Evolutionary conservation across 495 filamentous ascomycete species (phyloP).

Genomic region (Cercophora sp.): DNA sequence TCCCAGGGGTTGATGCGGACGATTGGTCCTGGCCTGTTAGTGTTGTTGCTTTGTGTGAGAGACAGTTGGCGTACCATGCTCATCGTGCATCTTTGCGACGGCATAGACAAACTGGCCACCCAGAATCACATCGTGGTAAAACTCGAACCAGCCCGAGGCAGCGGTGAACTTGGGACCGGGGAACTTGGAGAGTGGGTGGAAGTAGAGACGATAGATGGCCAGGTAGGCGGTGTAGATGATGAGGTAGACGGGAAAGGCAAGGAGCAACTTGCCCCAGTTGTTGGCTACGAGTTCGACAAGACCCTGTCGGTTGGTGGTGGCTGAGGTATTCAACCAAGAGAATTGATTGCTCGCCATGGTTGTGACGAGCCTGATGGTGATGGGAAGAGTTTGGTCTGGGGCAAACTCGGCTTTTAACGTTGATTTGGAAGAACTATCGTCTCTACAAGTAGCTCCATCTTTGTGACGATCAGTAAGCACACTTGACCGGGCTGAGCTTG

Average conservation of each 20-base stretch:
- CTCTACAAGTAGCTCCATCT: too few relatives aligned
- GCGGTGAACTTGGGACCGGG: neutral
- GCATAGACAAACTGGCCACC: neutral
- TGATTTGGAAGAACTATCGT: too few relatives aligned
- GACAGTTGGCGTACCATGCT: neutral
- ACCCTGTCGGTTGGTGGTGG: neutral
- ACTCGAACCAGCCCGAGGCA: neutral
- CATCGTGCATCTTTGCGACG: slow-evolving; percentile 1
- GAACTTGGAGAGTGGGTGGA: neutral
- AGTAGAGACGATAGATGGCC: neutral
- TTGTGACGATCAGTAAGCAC: too few relatives aligned
- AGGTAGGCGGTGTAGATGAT: neutral
- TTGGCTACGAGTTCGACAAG: neutral
- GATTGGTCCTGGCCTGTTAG: neutral
- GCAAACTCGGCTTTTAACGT: too few relatives aligned
- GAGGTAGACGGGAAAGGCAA: neutral
- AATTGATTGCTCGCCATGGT: neutral
- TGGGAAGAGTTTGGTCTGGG: neutral
- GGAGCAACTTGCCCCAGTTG: neutral
- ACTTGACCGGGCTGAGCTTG: too few relatives aligned
- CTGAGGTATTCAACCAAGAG: neutral
- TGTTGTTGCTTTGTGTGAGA: neutral
- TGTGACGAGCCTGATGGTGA: neutral
- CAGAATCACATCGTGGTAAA: neutral
- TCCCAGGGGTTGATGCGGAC: too few relatives aligned